These are phyloP conservation scores for Neonectria sp. DNA, from an alignment of 2,329 filamentous ascomycete genomes.

Conservation along the genomic window DNA sequence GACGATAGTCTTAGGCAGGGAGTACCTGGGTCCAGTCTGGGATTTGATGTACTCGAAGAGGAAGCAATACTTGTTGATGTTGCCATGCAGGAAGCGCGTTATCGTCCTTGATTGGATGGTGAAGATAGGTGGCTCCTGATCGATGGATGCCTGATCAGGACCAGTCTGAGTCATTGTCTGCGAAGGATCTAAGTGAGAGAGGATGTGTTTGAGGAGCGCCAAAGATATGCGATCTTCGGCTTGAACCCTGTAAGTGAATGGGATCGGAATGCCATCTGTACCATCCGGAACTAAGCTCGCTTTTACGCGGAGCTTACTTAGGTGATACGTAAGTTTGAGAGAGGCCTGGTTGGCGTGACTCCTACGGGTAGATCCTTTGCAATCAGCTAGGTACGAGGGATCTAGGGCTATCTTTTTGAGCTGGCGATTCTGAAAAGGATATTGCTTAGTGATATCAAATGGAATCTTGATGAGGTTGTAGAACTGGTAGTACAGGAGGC, in stretches of 20 bases:
- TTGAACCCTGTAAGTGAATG: background rate
- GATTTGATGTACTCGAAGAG: slow-evolving; percentile 13
- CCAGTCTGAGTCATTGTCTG: background rate
- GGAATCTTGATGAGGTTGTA: background rate
- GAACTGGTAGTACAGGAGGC: slow-evolving; percentile 7
- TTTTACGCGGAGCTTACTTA: background rate
- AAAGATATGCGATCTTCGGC: slow-evolving; percentile 3
- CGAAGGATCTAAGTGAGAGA: background rate
- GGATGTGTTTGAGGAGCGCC: background rate
- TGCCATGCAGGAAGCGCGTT: background rate
- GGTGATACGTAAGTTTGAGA: background rate
- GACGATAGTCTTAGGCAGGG: background rate
- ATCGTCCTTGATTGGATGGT: background rate
- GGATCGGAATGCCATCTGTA: background rate
- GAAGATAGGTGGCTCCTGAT: background rate
- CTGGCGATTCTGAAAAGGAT: background rate
- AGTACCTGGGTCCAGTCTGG: background rate
- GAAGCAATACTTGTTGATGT: slow-evolving; percentile 13
- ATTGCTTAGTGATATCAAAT: background rate
- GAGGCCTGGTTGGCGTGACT: background rate
- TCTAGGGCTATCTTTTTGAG: background rate
- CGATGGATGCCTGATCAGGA: background rate
- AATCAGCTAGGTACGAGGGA: background rate
- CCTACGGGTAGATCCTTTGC: background rate
- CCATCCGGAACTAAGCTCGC: background rate